phyloP scores from a whole-genome alignment of 2,329 filamentous ascomycete species.

The Fusarium beomiforme region DNA sequence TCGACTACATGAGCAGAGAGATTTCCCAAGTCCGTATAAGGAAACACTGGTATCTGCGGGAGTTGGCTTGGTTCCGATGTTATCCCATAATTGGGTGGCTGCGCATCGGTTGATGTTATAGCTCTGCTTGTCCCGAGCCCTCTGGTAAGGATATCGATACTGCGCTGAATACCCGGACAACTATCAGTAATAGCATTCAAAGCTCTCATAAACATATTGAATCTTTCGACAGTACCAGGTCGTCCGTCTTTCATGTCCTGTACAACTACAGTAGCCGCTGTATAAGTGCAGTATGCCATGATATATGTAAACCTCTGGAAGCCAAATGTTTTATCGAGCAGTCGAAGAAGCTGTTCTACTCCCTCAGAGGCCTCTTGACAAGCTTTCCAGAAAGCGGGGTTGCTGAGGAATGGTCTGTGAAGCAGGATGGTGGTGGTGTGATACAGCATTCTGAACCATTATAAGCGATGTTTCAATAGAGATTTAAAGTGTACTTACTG shows the following conservation, averaged over 20 bases:
- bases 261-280: background rate
- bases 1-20: background rate
- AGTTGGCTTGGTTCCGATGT: no score
- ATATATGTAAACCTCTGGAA: background rate
- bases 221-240: background rate
- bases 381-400: background rate
- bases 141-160: background rate
- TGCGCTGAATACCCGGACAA: background rate
- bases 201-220: background rate
- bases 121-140: background rate
- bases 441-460: background rate
- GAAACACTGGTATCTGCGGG: background rate
- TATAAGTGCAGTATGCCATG: conserved; percentile 4
- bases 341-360: background rate
- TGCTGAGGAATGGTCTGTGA: background rate
- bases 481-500: background rate
- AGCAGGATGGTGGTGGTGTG: background rate
- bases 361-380: background rate
- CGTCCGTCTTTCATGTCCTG: background rate
- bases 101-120: no score
- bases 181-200: background rate
- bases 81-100: no score
- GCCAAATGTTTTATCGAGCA: background rate
- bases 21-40: background rate
- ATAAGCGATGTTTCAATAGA: background rate